A percentile compares a stretch with the other conserved stretches of the same genome.
Conservation (phyloP, 139 green algal species). For the Zygnema circumcarinatum region DNA sequence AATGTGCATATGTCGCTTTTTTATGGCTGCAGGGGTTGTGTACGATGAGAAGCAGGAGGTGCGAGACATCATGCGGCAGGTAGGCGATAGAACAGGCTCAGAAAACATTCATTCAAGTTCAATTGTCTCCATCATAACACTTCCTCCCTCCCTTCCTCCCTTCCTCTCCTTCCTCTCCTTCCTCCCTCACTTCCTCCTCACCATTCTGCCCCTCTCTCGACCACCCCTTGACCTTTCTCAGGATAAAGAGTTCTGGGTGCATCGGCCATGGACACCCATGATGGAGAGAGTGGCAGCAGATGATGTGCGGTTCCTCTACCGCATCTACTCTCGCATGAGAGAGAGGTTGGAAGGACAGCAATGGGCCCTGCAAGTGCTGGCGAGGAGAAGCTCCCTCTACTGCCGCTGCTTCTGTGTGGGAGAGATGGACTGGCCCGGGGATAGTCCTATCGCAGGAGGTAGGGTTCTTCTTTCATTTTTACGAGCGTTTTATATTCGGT, state of each 20-base stretch:
- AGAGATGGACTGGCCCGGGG: neutral
- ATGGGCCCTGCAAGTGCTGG: neutral
- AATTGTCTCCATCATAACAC: too few species aligned
- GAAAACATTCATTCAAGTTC: too few species aligned
- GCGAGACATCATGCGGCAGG: conserved; percentile 23
- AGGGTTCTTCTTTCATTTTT: neutral
- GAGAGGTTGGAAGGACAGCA: neutral
- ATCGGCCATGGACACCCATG: conserved; percentile 26
- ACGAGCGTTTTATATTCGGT: too few species aligned
- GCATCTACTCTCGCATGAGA: conserved; percentile 14
- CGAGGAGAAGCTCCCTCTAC: neutral
- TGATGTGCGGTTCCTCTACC: conserved; percentile 22
- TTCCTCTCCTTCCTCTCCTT: too few species aligned
- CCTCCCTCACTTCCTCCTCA: too few species aligned
- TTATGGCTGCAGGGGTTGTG: conserved; percentile 25
- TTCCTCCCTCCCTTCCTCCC: too few species aligned
- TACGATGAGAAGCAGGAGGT: conserved; percentile 40
- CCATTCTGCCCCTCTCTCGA: too few species aligned
- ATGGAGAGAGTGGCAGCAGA: conserved; percentile 34
- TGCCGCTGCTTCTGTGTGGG: neutral
- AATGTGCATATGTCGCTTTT: too few species aligned
- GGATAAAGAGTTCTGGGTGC: conserved; percentile 27
- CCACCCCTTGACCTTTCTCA: too few species aligned
- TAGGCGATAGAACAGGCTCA: neutral
- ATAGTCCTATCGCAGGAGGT: neutral